Base-by-base conservation (phyloP, 306 rosid species). In the Cyamopsis tetragonoloba region DNA sequence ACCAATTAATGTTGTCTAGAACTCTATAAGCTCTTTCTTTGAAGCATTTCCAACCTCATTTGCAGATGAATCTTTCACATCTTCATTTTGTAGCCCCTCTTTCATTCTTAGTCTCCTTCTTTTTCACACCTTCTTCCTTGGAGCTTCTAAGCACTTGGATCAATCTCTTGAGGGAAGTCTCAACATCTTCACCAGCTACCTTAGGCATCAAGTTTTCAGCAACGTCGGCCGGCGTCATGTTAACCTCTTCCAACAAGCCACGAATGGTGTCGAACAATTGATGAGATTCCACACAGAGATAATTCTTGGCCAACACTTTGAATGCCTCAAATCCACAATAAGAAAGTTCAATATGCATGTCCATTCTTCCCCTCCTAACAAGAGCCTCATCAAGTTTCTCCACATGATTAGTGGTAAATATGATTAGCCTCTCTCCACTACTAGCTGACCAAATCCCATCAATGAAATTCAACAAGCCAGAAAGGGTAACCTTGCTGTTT, bases 391-490 rank as follows among this genome's bases (percentile, higher is more conserved):
- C 95, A 0, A 91, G 92, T 31, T 88, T 86, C 59, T 86, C 92
- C 18, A 78, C 81, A 41, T 74, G 68, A 23, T 91, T 91, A 0
- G 92, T 91, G 0, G 97, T 88, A 47, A 91, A 88, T 5, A 91
- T 84, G 1, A 88, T 75, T 12, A 90, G 49, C 34, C 89, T 82
- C 27, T 87, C 90, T 12, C 90, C 87, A 0, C 81, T 78, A 23
- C 95, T 82, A 46, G 92, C 83, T 1, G 92, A 84, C 89, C 96
- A 88, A 27, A 88, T 49, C 37, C 96, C 96, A 62, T 88, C 92
- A 4, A 86, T 84, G 77, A 86, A 88, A 44, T 86, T 88, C 68
- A 88, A 37, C 20, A 86, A 76, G 37, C 96, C 86, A 4, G 95
- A 86, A 35, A 87, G 84, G 2, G 89, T 82, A 2, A 84, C 87